Evolutionary conservation across 2,329 filamentous ascomycete species (phyloP), one percentile per base, ranked within the genome.

Genomic region (Fusarium clavum): DNA sequence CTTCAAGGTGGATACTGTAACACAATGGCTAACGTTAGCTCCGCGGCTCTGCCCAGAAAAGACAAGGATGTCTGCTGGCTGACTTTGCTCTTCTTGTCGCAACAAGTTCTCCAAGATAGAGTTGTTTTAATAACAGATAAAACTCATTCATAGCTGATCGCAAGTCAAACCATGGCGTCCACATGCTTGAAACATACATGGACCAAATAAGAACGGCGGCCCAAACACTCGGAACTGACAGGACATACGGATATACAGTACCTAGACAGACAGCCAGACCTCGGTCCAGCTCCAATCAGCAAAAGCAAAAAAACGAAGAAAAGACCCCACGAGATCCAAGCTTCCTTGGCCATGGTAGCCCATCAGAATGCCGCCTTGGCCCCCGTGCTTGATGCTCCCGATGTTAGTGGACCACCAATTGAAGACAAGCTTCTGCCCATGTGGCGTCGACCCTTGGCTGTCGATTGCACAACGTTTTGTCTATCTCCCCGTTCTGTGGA

Each of bases 361-460:
- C 75, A 78, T 79, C 77, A 79, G 64, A 64, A 67, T 45, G 67
- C 67, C 66, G 65, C 61, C 48, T 73, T 38, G 41, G 45, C 70
- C 78, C 78, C 71, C 78, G 78, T 79, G 78, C 75, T 62, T 68
- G 57, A 67, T 73, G 65, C 71, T 72, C 60, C 75, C 71, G 72
- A 55, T 62, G 61, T 69, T 71, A 79, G 75, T 79, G 76, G 76
- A 77, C 74, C 75, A 71, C 74, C 73, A 75, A 70, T 73, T 49
- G 70, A 72, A 62, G 59, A 62, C 70, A 69, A 72, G 72, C 72
- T 71, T 71, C 60, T 49, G 61, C 63, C 74, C 73, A 76, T 76
- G 72, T 75, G 72, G 74, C 73, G 65, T 61, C 52, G 63, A 54
- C 64, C 63, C 67, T 76, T 75, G 74, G 73, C 67, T 73, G 51